Conservation (phyloP, 306 rosid species). For the Vigna angularis region DNA sequence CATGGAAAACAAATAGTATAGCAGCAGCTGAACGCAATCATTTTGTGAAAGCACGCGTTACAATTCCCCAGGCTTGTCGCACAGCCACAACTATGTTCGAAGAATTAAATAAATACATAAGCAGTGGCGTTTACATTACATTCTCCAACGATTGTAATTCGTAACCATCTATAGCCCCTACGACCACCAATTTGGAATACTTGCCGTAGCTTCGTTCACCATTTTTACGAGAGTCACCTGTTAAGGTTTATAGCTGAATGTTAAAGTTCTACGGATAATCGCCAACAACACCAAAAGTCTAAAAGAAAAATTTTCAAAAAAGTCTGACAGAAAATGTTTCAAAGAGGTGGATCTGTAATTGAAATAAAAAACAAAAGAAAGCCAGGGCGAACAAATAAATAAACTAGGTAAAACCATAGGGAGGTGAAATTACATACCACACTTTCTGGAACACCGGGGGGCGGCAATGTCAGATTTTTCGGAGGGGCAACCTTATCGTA, state of each 20-base stretch:
- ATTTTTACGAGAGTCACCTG: constrained; percentile 93
- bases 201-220: constrained; percentile 90
- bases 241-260: neutral
- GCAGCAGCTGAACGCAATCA: constrained; percentile 16
- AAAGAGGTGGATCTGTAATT: neutral
- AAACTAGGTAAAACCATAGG: neutral
- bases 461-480: constrained; percentile 85
- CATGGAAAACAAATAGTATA: neutral
- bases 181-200: constrained; percentile 83
- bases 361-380: too few relatives aligned
- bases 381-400: too few relatives aligned
- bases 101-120: constrained; percentile 36
- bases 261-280: neutral
- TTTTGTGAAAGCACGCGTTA: constrained; percentile 5
- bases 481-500: constrained; percentile 61
- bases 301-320: too few relatives aligned
- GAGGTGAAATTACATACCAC: constrained; percentile 70
- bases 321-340: neutral
- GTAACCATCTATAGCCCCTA: constrained; percentile 28
- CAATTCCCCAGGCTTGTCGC: neutral
- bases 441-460: constrained; percentile 92
- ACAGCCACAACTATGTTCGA: constrained; percentile 7
- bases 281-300: too few relatives aligned
- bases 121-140: neutral
- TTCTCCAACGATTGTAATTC: neutral